Percentiles rank a stretch among this genome's conserved stretches.
phyloP scores from a whole-genome alignment of 2,329 filamentous ascomycete species.

The Myriosclerotinia duriaeana region DNA sequence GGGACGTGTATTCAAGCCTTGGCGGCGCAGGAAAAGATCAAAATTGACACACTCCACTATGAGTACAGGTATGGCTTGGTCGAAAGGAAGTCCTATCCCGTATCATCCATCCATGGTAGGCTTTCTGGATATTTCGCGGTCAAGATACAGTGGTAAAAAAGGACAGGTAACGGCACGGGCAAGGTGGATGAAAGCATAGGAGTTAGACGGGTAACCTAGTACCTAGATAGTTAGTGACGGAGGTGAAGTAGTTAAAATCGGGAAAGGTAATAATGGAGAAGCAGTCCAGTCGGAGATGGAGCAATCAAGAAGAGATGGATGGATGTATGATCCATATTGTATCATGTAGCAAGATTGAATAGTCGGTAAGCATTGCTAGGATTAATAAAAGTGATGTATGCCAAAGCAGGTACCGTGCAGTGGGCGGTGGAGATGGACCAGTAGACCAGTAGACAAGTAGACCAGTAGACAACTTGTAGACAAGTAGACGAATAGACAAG shows the following conservation, averaged over 20 bases:
- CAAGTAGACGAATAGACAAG: no score
- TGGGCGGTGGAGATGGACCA: not conserved
- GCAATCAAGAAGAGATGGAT: slow-evolving; percentile 3
- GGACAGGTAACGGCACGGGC: not conserved
- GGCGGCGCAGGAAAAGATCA: slow-evolving; percentile 12
- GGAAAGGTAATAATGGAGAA: slow-evolving; percentile 1
- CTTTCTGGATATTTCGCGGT: not conserved
- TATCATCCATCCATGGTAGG: not conserved
- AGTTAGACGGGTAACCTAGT: no score
- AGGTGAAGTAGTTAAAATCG: not conserved
- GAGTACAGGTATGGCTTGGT: not conserved
- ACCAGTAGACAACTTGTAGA: no score
- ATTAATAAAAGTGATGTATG: not conserved
- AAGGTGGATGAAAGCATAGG: not conserved
- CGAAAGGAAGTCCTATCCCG: not conserved
- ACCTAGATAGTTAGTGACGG: slow-evolving; percentile 7
- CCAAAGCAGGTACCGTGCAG: not conserved
- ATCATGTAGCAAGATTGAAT: no score
- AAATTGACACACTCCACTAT: not conserved
- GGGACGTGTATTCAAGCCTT: slow-evolving; percentile 19
- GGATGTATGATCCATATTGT: no score
- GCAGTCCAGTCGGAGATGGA: slow-evolving; percentile 13
- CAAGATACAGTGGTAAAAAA: not conserved
- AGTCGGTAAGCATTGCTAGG: slow-evolving; percentile 18
- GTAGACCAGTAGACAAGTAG: no score